These are phyloP conservation scores for Xerocomellus dryophilus DNA, from an alignment of 768 basidiomycete species.

Conservation along the genomic window DNA sequence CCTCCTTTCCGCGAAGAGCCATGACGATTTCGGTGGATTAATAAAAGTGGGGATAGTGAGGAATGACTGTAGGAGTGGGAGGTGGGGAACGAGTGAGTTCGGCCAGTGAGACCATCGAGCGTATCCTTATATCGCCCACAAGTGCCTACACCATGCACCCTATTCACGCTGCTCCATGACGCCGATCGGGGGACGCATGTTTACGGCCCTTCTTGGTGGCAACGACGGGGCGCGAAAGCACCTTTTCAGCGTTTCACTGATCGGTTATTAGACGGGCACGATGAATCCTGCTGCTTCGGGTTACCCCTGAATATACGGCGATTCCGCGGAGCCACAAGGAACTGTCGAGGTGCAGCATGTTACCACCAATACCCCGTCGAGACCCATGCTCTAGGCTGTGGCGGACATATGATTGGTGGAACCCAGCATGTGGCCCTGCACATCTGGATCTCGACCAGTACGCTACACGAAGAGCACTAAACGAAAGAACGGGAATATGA, in stretches of 20 bases:
- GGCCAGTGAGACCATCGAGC: not conserved
- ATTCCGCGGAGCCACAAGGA: conserved; percentile 11
- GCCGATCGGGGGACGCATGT: conserved; percentile 14
- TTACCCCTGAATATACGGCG: conserved; percentile 18
- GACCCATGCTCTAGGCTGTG: conserved; percentile 2
- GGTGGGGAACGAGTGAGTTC: not conserved
- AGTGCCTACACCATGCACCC: conserved; percentile 5
- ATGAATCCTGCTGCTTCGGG: conserved; percentile 21
- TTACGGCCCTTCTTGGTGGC: conserved; percentile 9
- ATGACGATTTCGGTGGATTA: conserved; percentile 12
- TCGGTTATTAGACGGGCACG: conserved; percentile 27
- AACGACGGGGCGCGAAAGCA: conserved; percentile 7
- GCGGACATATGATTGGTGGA: conserved; percentile 2
- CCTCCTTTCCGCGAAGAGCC: conserved; percentile 28
- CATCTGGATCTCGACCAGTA: conserved; percentile 17
- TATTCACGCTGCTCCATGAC: conserved; percentile 14
- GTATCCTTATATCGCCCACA: conserved; percentile 18
- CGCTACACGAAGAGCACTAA: conserved; percentile 1
- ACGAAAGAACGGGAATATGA: conserved; percentile 5
- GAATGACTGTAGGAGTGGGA: not conserved
- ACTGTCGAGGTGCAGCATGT: not conserved
- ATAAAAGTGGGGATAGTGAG: not conserved
- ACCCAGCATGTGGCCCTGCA: conserved; percentile 5
- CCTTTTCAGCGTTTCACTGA: conserved; percentile 23
- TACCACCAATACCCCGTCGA: too few species aligned